Conservation (phyloP, 2,329 filamentous ascomycete species). For the Xylariaceae sp. region DNA sequence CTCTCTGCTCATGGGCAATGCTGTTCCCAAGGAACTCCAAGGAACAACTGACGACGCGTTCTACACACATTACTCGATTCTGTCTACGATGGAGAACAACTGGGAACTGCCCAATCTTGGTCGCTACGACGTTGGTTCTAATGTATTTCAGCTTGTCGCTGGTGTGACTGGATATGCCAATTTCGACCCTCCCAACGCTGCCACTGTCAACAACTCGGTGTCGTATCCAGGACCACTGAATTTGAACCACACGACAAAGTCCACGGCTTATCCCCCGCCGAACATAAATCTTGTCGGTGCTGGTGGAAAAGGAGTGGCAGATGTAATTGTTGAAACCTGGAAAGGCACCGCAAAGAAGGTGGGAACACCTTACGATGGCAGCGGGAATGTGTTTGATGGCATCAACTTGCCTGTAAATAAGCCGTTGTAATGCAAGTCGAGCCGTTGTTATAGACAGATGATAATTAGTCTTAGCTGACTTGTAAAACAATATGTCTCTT, state of each 20-base stretch:
- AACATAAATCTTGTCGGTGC: conserved; percentile 41
- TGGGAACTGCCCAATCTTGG: conserved; percentile 53
- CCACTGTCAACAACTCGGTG: conserved; percentile 35
- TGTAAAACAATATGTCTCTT: too few relatives aligned
- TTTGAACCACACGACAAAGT: conserved; percentile 30
- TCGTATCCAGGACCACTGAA: conserved; percentile 41
- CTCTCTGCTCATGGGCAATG: conserved; percentile 66
- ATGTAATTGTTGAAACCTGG: conserved; percentile 33
- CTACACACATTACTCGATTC: conserved; percentile 55
- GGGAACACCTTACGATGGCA: conserved; percentile 43
- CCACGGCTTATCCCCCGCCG: conserved; percentile 35
- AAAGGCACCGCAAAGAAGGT: conserved; percentile 18
- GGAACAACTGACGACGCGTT: conserved; percentile 64
- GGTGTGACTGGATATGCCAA: conserved; percentile 51
- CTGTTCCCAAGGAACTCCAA: conserved; percentile 55
- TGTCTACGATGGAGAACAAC: conserved; percentile 58
- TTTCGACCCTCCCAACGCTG: conserved; percentile 34
- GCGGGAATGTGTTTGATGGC: conserved; percentile 40
- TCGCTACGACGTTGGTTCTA: conserved; percentile 32
- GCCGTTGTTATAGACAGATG: conserved; percentile 2
- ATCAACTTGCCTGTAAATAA: conserved; percentile 38
- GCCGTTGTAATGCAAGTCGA: conserved; percentile 24
- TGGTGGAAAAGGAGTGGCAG: conserved; percentile 37
- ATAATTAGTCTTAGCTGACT: too few relatives aligned
- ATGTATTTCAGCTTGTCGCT: conserved; percentile 58